Base-by-base conservation (phyloP, 2,329 filamentous ascomycete species). In the Xylariaceae sp. region DNA sequence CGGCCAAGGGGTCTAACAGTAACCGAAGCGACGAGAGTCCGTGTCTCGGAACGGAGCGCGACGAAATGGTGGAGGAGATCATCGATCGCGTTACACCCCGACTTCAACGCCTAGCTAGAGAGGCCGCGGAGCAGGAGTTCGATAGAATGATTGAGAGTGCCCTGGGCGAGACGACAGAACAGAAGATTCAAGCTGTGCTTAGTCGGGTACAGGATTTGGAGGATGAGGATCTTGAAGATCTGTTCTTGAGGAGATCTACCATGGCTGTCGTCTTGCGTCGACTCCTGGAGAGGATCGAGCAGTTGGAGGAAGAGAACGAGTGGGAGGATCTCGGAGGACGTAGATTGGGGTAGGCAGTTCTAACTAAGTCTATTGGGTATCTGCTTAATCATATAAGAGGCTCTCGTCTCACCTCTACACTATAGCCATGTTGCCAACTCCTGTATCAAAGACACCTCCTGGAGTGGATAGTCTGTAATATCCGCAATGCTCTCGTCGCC, bases 101-200 rank as follows among this genome's bases (percentile, higher is more conserved):
- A 12, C 15, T 49, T 43, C 10, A 44, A 22, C 30, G n/a, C 1
- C 17, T 19, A 5, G 45, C 42, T 4, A 31, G 30, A 15, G 19
- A 42, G 11, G 52, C 49, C 2, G 49, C 47, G 2, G 39, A 43
- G 33, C 42, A 43, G 4, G 45, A 51, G 15, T 11, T 53, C 2
- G 40, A 48, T 17, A 33, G 5, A 11, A 22, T 51, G 1, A 40
- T 49, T 4, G 45, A 47, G 18, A 17, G 30, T 7, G 15, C 27
- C 10, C 19, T 5, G 4, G 38, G 44, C 3, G 48, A 54, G 36
- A 46, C 53, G 11, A 40, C 19, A 15, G 17, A 41, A 7, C 45
- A 46, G 35, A 51, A 49, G 38, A 48, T 53, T 11, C 42, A 48
- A 38, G 44, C 38, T 2, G 39, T 55, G n/a, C 32, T 47, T 22